Conservation (phyloP, 2,329 filamentous ascomycete species). For the Penicillium sp. region DNA sequence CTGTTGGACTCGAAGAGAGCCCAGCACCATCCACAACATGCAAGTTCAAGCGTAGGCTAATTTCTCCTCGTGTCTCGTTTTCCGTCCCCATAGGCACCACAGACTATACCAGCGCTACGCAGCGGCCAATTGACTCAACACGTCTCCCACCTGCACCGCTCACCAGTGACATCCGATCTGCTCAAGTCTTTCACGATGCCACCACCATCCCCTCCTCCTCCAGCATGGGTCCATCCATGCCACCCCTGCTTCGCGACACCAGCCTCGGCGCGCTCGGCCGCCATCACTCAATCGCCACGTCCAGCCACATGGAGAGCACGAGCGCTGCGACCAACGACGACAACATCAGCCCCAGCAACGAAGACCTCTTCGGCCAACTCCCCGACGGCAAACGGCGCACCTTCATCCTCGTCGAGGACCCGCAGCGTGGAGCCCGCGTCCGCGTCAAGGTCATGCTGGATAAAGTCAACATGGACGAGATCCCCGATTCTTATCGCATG, state of each 20-base stretch:
- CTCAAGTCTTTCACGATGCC: constrained; percentile 75
- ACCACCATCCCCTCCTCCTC: constrained; percentile 61
- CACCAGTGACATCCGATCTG: constrained; percentile 68
- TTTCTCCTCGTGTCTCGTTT: constrained; percentile 29
- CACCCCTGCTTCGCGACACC: constrained; percentile 63
- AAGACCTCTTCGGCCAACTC: constrained; percentile 81
- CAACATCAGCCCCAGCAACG: constrained; percentile 49
- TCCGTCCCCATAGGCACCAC: constrained; percentile 40
- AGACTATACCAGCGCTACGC: constrained; percentile 53
- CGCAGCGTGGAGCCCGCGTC: constrained; percentile 76
- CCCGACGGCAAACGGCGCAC: constrained; percentile 91
- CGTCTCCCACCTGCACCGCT: constrained; percentile 52
- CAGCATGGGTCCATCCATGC: constrained; percentile 63
- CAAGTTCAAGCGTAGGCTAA: constrained; percentile 48
- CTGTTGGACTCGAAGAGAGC: constrained; percentile 15
- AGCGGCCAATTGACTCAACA: constrained; percentile 64
- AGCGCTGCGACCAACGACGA: constrained; percentile 30
- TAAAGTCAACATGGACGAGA: constrained; percentile 89
- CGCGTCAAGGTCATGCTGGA: constrained; percentile 93
- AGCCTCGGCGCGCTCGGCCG: constrained; percentile 51
- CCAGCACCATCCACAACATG: constrained; percentile 21
- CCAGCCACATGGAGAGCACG: constrained; percentile 25
- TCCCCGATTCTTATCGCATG: constrained; percentile 92
- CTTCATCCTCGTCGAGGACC: constrained; percentile 94
- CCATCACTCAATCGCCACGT: constrained; percentile 39